These are phyloP conservation scores for Arabis alpina DNA, from an alignment of 345 rosid species.

Conservation along the genomic window DNA sequence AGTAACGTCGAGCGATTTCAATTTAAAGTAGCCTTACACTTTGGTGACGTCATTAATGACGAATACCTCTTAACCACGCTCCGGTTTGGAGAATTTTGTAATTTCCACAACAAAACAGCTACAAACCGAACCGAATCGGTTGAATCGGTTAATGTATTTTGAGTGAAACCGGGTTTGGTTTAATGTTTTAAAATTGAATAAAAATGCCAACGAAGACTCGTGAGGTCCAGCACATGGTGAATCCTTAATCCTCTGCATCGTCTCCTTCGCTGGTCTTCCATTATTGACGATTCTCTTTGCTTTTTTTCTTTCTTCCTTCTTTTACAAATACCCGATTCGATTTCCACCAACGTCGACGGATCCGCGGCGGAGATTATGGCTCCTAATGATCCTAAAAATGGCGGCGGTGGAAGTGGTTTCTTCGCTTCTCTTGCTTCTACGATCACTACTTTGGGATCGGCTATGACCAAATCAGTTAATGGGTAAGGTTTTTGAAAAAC, in stretches of 20 bases:
- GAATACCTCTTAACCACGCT: conserved; percentile 2
- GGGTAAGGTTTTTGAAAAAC: conserved; percentile 58
- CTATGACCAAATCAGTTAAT: conserved; percentile 91
- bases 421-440: conserved; percentile 80
- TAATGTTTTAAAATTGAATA: conserved; percentile 34
- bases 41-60: conserved; percentile 15
- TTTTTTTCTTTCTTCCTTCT: conserved; percentile 1
- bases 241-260: conserved; percentile 38
- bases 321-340: conserved; percentile 13
- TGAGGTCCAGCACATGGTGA: conserved; percentile 22
- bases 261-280: conserved; percentile 46
- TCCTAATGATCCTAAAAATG: conserved; percentile 67
- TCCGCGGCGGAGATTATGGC: conserved; percentile 54
- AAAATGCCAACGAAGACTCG: conserved; percentile 50
- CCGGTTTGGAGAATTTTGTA: neutral
- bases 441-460: conserved; percentile 70
- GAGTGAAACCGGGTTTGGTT: conserved; percentile 35
- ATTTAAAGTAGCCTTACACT: neutral
- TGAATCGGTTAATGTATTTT: neutral
- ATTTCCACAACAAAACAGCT: neutral
- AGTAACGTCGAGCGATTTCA: neutral
- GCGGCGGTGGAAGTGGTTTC: conserved; percentile 64
- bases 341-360: neutral
- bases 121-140: neutral
- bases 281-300: conserved; percentile 36